A percentile compares a stretch with the other conserved stretches of the same genome.
Evolutionary conservation across 2,329 filamentous ascomycete genomes (phyloP).

Genomic region (Aspergillus phoenicis): DNA sequence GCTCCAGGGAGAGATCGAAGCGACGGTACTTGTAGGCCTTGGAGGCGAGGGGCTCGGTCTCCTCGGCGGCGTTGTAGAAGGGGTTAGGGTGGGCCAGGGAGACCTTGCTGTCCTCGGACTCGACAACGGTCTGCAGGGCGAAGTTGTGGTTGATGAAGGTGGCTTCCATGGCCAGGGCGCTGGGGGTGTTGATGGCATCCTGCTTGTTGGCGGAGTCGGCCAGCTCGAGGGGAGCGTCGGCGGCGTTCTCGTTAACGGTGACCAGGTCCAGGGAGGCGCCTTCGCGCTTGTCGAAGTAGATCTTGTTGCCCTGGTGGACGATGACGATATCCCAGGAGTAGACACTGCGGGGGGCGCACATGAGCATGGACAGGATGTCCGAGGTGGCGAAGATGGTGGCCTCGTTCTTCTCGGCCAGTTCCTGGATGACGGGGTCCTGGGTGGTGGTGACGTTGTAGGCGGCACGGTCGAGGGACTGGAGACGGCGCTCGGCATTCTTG

Average conservation of each 20-base stretch:
- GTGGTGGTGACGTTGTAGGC: slow-evolving; percentile 98
- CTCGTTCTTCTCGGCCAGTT: slow-evolving; percentile 92
- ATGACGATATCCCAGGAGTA: slow-evolving; percentile 99
- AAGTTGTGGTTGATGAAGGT: slow-evolving; percentile 99
- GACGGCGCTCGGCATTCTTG: slow-evolving; percentile 83
- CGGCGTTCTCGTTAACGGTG: slow-evolving; percentile 98
- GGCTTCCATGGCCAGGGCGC: slow-evolving; percentile 89
- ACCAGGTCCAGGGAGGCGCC: slow-evolving; percentile 95
- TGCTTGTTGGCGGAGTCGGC: slow-evolving; percentile 73
- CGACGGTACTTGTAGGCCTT: slow-evolving; percentile 98
- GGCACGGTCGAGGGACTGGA: slow-evolving; percentile 86
- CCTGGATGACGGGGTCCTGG: slow-evolving; percentile 93
- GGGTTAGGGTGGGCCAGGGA: slow-evolving; percentile 88
- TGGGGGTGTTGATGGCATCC: slow-evolving; percentile 92
- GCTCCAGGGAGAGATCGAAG: slow-evolving; percentile 90
- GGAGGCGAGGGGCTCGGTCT: slow-evolving; percentile 89
- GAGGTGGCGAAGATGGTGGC: slow-evolving; percentile 96
- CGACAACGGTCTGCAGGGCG: slow-evolving; percentile 88
- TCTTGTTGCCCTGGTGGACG: slow-evolving; percentile 87
- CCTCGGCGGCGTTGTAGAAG: slow-evolving; percentile 93
- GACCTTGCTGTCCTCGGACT: slow-evolving; percentile 76
- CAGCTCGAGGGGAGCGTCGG: slow-evolving; percentile 87
- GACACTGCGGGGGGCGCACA: slow-evolving; percentile 95
- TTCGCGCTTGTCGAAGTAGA: slow-evolving; percentile 98
- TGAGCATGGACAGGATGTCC: slow-evolving; percentile 97